Evolutionary conservation across 345 rosid species (phyloP), one percentile per base, ranked within the genome.

Genomic region (Eutrema japonicum): DNA sequence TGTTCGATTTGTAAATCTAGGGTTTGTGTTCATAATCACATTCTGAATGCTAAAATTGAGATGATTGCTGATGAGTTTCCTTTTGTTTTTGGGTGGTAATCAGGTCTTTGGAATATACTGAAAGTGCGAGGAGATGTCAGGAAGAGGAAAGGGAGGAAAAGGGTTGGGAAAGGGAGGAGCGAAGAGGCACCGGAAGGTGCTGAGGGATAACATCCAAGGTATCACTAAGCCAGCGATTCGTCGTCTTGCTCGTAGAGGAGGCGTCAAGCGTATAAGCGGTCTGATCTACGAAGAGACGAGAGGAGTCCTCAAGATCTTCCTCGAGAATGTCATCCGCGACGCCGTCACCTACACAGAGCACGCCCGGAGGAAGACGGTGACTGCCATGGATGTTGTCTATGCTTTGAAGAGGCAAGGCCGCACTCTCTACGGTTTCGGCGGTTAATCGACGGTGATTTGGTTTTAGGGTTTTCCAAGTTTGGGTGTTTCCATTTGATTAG

Each of bases 331-430:
- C 59, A 54, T 54, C 40, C 59, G 59, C 2, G 59, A 54, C 6
- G 59, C 59, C 2, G 59, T 54, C 6, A 54, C 59, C 22, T 54
- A 54, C 40, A 54, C 59, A 3, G 59, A 54, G 59, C 59, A 54
- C 18, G 59, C 59, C 6, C 16, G 59, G 22, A 32, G 59, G 40
- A 54, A 54, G 59, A 54, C 59, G 0, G 59, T 54, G 1, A 54
- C 59, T 1, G 40, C 59, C 22, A 54, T 54, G 59, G 59, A 54
- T 32, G 59, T 54, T 0, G 59, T 84, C 4, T 84, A 82, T 22
- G 88, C 88, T 4, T 57, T 84, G 60, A 84, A 84, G 83, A 76
- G 88, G 75, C 88, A 84, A 35, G 88, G 88, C 10, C 80, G 88
- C 48, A 84, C 88, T 6, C 75, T 84, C 14, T 84, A 86, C 3